These are phyloP conservation scores for Backusella psychrophila DNA, from an alignment of 192 early-diverging fungal species.

Conservation along the genomic window DNA sequence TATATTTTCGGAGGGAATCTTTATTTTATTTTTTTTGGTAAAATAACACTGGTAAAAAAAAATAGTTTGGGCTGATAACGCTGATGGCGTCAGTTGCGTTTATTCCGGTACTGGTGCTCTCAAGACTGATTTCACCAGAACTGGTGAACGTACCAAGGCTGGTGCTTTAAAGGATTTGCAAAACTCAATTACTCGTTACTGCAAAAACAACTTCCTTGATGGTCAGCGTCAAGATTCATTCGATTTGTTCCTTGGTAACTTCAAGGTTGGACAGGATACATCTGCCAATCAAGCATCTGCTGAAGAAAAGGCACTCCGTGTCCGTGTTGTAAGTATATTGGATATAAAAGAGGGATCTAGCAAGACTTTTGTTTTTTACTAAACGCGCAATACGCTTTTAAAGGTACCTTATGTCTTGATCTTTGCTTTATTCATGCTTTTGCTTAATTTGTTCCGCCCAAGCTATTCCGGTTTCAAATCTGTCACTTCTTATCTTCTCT, in stretches of 20 bases:
- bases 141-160: conserved; percentile 81
- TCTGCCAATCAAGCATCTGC: conserved; percentile 35
- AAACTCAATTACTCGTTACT: conserved; percentile 83
- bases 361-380: neutral
- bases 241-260: conserved; percentile 83
- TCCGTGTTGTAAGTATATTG: conserved; percentile 46
- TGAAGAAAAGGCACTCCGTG: conserved; percentile 52
- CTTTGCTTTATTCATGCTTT: conserved; percentile 52
- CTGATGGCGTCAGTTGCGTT: conserved; percentile 84
- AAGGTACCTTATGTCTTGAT: conserved; percentile 28
- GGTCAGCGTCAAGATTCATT: conserved; percentile 90
- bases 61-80: conserved; percentile 97
- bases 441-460: conserved; percentile 49
- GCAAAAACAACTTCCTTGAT: conserved; percentile 95
- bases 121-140: conserved; percentile 98
- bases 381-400: neutral
- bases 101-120: conserved; percentile 97
- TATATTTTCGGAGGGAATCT: neutral
- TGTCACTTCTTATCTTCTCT: conserved; percentile 31
- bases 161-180: conserved; percentile 82
- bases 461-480: conserved; percentile 23
- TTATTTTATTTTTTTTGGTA: neutral
- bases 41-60: neutral
- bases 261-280: conserved; percentile 33
- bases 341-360: neutral